Evolutionary conservation across 2,329 filamentous ascomycete species (phyloP).

Genomic region (Leptodontidium sp.): DNA sequence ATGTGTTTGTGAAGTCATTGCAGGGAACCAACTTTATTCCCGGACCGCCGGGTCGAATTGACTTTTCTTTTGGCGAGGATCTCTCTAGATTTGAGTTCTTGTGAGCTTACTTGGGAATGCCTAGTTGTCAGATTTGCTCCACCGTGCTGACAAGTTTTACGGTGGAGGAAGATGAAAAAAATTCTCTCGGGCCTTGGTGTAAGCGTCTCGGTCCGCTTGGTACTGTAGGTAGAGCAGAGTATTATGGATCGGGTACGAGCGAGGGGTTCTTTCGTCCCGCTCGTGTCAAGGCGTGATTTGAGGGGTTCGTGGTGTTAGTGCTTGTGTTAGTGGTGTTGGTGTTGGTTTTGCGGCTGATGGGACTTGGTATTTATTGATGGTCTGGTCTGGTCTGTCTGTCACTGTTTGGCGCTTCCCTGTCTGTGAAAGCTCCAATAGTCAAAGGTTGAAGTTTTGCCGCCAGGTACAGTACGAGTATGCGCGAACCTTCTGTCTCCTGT

Average conservation of each 20-base stretch:
- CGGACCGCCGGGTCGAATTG: too few relatives aligned
- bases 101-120: neutral
- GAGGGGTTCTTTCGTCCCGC: neutral
- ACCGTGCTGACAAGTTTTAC: neutral
- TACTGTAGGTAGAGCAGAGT: neutral
- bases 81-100: neutral
- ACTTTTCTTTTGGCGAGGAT: too few relatives aligned
- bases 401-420: neutral
- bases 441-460: neutral
- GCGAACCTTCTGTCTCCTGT: neutral
- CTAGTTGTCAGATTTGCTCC: constrained; percentile 11
- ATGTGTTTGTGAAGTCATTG: too few relatives aligned
- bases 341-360: constrained; percentile 5
- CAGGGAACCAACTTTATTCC: too few relatives aligned
- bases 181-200: neutral
- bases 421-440: neutral
- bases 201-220: neutral
- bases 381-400: too few relatives aligned
- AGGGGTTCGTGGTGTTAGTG: neutral
- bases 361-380: neutral
- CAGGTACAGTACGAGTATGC: neutral
- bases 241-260: neutral
- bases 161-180: neutral
- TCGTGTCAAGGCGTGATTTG: constrained; percentile 11
- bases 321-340: neutral